These are phyloP conservation scores for Saccharomyces jurei DNA, from an alignment of 805 yeast species.

Conservation along the genomic window DNA sequence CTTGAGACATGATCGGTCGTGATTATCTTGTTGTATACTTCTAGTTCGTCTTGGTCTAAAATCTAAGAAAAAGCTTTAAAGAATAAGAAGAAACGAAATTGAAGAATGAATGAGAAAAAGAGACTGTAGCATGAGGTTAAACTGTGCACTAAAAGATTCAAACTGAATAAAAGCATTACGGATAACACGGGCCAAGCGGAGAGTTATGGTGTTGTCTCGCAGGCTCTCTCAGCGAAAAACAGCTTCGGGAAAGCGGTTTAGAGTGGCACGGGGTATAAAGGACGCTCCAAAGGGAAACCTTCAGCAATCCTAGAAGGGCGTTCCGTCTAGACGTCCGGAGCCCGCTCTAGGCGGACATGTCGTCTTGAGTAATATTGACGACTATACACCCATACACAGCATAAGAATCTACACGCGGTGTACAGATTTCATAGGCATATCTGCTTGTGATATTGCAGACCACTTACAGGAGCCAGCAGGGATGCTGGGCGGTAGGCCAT, in stretches of 20 bases:
- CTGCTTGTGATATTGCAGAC: background rate
- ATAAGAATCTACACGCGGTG: background rate
- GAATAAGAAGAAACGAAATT: background rate
- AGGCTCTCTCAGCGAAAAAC: background rate
- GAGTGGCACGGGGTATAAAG: background rate
- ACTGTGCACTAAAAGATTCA: background rate
- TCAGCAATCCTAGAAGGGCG: background rate
- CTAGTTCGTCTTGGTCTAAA: slow-evolving; percentile 2
- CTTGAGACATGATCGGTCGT: slow-evolving; percentile 16
- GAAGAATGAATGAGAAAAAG: background rate
- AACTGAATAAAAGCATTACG: background rate
- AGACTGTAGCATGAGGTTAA: background rate
- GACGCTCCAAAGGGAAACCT: background rate
- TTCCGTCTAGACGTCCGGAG: background rate
- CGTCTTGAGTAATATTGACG: background rate
- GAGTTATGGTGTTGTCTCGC: background rate
- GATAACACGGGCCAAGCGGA: background rate
- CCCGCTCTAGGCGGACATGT: background rate
- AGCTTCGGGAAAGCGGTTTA: too few relatives aligned
- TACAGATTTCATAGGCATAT: background rate
- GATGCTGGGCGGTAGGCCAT: background rate
- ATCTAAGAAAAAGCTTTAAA: background rate
- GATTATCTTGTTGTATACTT: background rate
- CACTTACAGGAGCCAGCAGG: background rate
- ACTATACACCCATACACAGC: background rate